These are phyloP conservation scores for Epithemia pelagica DNA, from an alignment of 108 stramenopile genomes.

Conservation along the genomic window DNA sequence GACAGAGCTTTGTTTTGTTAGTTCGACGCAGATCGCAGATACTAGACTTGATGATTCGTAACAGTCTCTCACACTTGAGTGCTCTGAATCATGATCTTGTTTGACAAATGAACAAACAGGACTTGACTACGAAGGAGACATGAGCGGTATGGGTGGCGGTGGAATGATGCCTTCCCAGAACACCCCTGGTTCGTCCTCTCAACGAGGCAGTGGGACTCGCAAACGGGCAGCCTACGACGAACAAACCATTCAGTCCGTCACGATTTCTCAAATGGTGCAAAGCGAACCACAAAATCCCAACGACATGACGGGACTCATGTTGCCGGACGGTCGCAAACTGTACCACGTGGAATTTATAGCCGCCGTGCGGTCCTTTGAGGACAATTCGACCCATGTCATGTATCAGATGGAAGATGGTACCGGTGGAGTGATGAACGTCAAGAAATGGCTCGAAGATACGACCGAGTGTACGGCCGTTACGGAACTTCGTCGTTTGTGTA, in stretches of 20 bases:
- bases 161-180: background rate
- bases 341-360: constrained; percentile 65
- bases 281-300: background rate
- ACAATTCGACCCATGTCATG: constrained; percentile 45
- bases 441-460: constrained; percentile 61
- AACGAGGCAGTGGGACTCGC: constrained; percentile 18
- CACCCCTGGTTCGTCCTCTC: constrained; percentile 19
- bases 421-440: constrained; percentile 57
- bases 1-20: too few relatives aligned
- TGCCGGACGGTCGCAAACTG: constrained; percentile 66
- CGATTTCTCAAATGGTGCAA: constrained; percentile 39
- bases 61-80: too few relatives aligned
- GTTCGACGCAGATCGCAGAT: too few relatives aligned
- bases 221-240: constrained; percentile 61
- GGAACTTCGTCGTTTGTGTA: constrained; percentile 34
- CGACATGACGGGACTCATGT: constrained; percentile 13
- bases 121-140: constrained; percentile 45
- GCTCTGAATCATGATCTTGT: too few relatives aligned
- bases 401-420: constrained; percentile 84
- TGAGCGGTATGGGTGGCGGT: constrained; percentile 7
- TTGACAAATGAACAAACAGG: too few relatives aligned
- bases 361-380: constrained; percentile 48
- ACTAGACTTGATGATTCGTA: too few relatives aligned
- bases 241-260: constrained; percentile 73
- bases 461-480: constrained; percentile 45